Evolutionary conservation across 2,329 filamentous ascomycete species (phyloP).

Genomic region (Fusarium setosum): DNA sequence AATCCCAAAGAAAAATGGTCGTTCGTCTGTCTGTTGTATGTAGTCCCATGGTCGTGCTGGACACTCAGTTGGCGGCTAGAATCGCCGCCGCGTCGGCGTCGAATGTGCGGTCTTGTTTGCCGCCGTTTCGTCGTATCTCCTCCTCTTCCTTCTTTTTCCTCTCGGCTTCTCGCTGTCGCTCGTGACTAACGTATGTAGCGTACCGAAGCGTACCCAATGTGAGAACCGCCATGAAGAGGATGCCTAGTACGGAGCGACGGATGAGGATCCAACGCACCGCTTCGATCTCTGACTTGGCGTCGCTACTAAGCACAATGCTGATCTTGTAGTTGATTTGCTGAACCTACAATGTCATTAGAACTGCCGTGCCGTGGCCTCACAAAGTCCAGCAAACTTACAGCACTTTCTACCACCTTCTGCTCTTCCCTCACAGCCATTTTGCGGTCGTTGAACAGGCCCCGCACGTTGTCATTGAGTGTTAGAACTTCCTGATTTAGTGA

Average conservation of each 20-base stretch:
- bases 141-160: conserved; percentile 57
- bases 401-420: conserved; percentile 85
- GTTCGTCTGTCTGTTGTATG: conserved; percentile 17
- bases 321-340: conserved; percentile 98
- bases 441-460: conserved; percentile 95
- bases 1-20: conserved; percentile 32
- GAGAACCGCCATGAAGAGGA: conserved; percentile 73
- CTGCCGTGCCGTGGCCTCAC: not conserved
- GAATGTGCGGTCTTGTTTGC: conserved; percentile 58
- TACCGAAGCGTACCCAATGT: conserved; percentile 71
- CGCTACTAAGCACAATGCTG: conserved; percentile 87
- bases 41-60: not conserved
- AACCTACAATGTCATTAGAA: conserved; percentile 63
- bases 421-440: conserved; percentile 93
- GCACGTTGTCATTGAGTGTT: conserved; percentile 88
- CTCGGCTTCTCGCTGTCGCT: conserved; percentile 60
- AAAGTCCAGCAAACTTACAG: conserved; percentile 60
- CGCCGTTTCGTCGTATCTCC: conserved; percentile 55
- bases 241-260: conserved; percentile 71
- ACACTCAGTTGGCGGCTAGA: conserved; percentile 63
- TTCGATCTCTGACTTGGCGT: conserved; percentile 92
- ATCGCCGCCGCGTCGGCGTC: conserved; percentile 68
- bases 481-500: conserved; percentile 84
- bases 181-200: conserved; percentile 65
- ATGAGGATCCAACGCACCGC: conserved; percentile 88